Evolutionary conservation across 257 asterid genomes (phyloP).

Genomic region (Thymus mandschuricus): DNA sequence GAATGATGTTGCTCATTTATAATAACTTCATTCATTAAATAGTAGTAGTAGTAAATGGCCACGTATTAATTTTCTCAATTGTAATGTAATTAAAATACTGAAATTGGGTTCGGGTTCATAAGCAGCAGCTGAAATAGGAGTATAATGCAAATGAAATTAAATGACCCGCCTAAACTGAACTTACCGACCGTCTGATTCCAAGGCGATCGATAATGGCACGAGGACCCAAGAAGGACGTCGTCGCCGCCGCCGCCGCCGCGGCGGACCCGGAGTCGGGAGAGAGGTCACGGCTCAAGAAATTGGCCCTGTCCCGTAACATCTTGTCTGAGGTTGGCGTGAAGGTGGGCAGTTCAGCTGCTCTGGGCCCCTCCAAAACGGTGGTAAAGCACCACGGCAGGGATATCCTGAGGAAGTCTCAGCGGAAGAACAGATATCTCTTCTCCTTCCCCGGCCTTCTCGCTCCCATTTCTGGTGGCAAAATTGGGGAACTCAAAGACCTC

Average conservation of each 20-base stretch:
- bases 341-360: constrained; percentile 40
- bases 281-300: constrained; percentile 58
- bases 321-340: constrained; percentile 49
- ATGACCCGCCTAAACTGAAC: constrained; percentile 13
- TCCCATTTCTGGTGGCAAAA: constrained; percentile 82
- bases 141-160: not conserved
- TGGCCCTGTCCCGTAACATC: constrained; percentile 53
- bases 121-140: too few species aligned
- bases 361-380: constrained; percentile 67
- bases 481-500: constrained; percentile 83
- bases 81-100: too few species aligned
- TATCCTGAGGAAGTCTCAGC: constrained; percentile 76
- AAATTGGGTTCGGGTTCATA: not conserved
- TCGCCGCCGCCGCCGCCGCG: not conserved
- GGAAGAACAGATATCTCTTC: constrained; percentile 75
- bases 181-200: too few species aligned
- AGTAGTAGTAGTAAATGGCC: too few species aligned
- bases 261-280: constrained; percentile 55
- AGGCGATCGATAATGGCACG: not conserved
- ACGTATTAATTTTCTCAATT: too few species aligned
- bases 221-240: constrained; percentile 14
- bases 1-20: too few species aligned
- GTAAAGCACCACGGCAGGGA: constrained; percentile 84
- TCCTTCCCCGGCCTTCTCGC: constrained; percentile 84
- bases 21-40: too few species aligned